Evolutionary conservation across 345 rosid genomes (phyloP), one percentile per base, ranked within the genome.

Genomic region (Dimocarpus longan): DNA sequence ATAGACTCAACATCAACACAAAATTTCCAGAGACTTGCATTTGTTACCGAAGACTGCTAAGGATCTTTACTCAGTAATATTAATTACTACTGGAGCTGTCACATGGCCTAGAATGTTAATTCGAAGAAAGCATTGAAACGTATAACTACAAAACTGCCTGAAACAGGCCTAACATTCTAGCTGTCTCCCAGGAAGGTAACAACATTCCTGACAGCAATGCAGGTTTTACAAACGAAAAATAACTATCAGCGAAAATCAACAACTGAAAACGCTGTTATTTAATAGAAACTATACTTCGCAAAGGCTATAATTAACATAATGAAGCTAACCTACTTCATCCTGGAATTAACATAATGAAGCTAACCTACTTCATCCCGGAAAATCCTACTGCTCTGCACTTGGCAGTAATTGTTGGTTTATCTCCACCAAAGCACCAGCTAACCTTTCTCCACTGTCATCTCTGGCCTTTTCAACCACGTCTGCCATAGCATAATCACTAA

Each of bases 401-500:
- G 66, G 66, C 39, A 78, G 70, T 66, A 73, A 43, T 48, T 66
- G 82, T 59, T 46, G 72, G 54, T 59, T 65, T 57, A 73, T 22
- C 59, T 67, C 84, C 6, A 57, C 24, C 68, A 48, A 46, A 42
- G 68, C 21, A 21, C 73, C 59, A 10, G 66, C 81, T 77, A 72
- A 21, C 60, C 56, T 80, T 46, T 78, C 77, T 39, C 64, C 83
- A 44, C 56, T 54, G 40, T 46, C 77, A 12, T 66, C 24, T 9
- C 54, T 67, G 7, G 68, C 79, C 65, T 78, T 72, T 22, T 84
- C 77, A 15, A 63, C 79, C 50, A 52, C 70, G 56, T 77, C 76
- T 62, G 56, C 32, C 7, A 40, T 22, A 37, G 9, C 24, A 24
- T 74, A 75, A 60, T 65, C 59, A 21, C 39, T 66, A 18, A 67